Base-by-base conservation (phyloP, 768 basidiomycete species). In the Russula vinacea region DNA sequence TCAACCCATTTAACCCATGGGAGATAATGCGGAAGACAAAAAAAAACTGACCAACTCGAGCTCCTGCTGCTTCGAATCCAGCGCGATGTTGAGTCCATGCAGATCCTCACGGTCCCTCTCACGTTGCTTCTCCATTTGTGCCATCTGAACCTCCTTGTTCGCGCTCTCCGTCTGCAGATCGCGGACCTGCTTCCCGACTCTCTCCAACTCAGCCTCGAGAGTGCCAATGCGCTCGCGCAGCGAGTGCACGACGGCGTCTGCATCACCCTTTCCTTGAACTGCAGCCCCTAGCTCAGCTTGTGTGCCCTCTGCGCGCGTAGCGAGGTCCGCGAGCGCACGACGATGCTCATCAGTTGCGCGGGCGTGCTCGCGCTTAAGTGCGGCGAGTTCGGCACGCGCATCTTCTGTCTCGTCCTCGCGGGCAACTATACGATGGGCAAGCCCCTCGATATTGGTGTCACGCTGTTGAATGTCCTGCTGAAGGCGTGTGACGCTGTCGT, bases 61-160 rank as follows among this genome's bases (percentile, higher is more conserved):
- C 73, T 96, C 94, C 73, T 95, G 93, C 71, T 97, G 94, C 76
- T 97, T 97, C 29, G 92, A 87, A 74, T 95, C 92, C 59, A 97
- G 76, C 0, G 94, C 94, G 40, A 95, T 93, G 70, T 96, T 94
- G 69, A 96, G 76, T n/a, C 90, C 89, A 54, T 82, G 75, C 24
- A 89, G 73, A 74, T 96, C 94, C 49, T 94, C 88, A 73, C 88
- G 86, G 66, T 88, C 82, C 71, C 86, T 79, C 0, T 78, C 77
- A 44, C 83, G 78, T 69, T 87, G 80, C 75, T 90, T 91, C 65
- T 80, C 81, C 57, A 92, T 74, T 69, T 90, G 87, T 16, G 85
- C 77, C 47, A 94, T 81, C 71, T 87, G 88, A 42, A 95, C 81
- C 67, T 95, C 94, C 76, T 88, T 89, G 62, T 87, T 86, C 13